Conservation (phyloP, 306 rosid genomes). For the Cercis canadensis region DNA sequence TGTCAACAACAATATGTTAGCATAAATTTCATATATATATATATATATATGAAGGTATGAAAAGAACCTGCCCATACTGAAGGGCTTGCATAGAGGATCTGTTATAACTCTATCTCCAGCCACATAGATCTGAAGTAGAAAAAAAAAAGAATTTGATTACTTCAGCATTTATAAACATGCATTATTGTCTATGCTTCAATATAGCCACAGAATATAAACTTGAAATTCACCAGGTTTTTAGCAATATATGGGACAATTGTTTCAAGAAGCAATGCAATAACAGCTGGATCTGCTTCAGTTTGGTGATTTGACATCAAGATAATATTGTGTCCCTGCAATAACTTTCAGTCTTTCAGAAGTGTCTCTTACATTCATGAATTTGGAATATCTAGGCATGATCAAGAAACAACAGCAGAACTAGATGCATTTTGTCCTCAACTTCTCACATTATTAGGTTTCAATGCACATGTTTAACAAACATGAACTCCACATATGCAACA, state of each 20-base stretch:
- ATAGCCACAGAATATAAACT: constrained; percentile 27
- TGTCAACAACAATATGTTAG: constrained; percentile 21
- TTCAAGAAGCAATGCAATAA: constrained; percentile 90
- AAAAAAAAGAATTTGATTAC: constrained; percentile 47
- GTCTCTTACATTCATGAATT: too few species aligned
- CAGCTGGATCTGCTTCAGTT: constrained; percentile 98
- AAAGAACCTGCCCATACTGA: constrained; percentile 93
- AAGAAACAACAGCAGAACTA: too few species aligned
- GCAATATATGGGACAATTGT: constrained; percentile 64
- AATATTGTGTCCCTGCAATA: constrained; percentile 98
- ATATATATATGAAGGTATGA: constrained; percentile 37
- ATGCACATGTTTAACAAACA: too few species aligned
- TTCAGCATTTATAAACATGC: constrained; percentile 35
- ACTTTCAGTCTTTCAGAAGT: too few species aligned
- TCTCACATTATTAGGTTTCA: too few species aligned
- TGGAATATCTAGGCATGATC: too few species aligned
- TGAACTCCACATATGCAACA: too few species aligned
- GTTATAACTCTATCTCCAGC: constrained; percentile 97
- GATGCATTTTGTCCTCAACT: too few species aligned
- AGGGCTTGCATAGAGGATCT: constrained; percentile 96
- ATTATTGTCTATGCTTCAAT: constrained; percentile 21
- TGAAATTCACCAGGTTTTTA: constrained; percentile 71
- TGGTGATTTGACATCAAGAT: constrained; percentile 97
- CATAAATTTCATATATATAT: constrained; percentile 21
- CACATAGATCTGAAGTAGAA: constrained; percentile 73